phyloP scores from a whole-genome alignment of 83 land plant species.

The Isoetes engelmannii region DNA sequence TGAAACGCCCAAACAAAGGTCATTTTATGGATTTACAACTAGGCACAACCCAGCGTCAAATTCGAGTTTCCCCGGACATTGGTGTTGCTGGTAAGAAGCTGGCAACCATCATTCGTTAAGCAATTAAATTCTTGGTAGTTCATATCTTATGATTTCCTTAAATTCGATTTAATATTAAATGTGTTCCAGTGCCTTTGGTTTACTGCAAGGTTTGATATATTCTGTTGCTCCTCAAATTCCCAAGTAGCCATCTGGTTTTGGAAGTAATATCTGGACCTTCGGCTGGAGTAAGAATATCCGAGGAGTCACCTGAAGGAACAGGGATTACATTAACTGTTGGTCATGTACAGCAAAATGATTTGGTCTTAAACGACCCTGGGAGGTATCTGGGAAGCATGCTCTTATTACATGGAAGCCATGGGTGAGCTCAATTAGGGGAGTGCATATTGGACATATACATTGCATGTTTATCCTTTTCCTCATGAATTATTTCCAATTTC shows the following conservation, averaged over 20 bases:
- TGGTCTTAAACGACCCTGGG: slow-evolving; percentile 78
- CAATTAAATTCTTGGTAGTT: background rate
- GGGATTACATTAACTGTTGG: slow-evolving; percentile 63
- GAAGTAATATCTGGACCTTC: slow-evolving; percentile 89
- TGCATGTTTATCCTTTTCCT: too few species aligned
- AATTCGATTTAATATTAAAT: background rate
- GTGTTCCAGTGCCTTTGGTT: background rate
- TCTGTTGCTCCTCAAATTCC: slow-evolving; percentile 4
- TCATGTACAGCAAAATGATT: slow-evolving; percentile 65
- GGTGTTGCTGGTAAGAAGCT: background rate
- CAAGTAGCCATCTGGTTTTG: slow-evolving; percentile 67
- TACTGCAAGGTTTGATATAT: too few species aligned
- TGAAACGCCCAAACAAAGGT: slow-evolving; percentile 6
- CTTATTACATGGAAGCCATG: slow-evolving; percentile 70
- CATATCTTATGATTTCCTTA: background rate
- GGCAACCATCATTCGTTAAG: too few species aligned
- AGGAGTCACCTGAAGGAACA: slow-evolving; percentile 32
- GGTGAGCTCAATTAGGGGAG: slow-evolving; percentile 33
- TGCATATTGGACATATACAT: too few species aligned
- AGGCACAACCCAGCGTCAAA: background rate
- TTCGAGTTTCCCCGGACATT: background rate
- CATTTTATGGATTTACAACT: background rate
- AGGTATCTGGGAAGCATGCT: slow-evolving; percentile 98
- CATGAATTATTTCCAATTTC: too few species aligned
- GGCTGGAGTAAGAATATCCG: slow-evolving; percentile 39